Evolutionary conservation across 2,329 filamentous ascomycete species (phyloP).

Genomic region (Myriosclerotinia duriaeana): DNA sequence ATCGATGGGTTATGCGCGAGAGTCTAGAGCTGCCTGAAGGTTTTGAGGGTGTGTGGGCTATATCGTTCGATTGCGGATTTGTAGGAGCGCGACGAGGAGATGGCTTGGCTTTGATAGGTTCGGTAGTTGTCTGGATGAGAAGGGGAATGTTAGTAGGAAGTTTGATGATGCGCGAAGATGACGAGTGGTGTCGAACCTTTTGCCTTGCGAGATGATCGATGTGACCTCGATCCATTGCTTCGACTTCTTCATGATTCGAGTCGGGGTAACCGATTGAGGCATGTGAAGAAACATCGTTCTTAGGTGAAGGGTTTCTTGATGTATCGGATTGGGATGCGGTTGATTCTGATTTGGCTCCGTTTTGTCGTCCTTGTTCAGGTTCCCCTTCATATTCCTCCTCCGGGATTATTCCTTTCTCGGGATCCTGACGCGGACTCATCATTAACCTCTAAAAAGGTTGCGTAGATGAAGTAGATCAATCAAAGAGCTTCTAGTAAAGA

Average conservation of each 20-base stretch:
- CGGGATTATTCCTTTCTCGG: constrained; percentile 26
- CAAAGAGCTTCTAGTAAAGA: constrained; percentile 20
- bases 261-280: constrained; percentile 33
- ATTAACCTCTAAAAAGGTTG: constrained; percentile 14
- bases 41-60: constrained; percentile 26
- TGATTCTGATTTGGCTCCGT: constrained; percentile 27
- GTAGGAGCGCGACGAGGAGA: constrained; percentile 1
- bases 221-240: constrained; percentile 37
- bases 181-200: constrained; percentile 24
- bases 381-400: constrained; percentile 24
- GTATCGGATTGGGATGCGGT: constrained; percentile 29
- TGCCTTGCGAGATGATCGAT: constrained; percentile 34
- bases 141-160: constrained; percentile 8
- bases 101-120: constrained; percentile 7
- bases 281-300: constrained; percentile 19
- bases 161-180: constrained; percentile 1
- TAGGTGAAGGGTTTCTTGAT: constrained; percentile 25
- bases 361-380: constrained; percentile 6
- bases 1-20: constrained; percentile 31
- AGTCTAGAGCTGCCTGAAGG: constrained; percentile 33
- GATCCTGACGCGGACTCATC: constrained; percentile 28
- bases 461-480: background rate
- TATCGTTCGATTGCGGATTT: constrained; percentile 2
- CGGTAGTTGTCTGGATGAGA: constrained; percentile 25
- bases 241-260: constrained; percentile 35